phyloP scores from a whole-genome alignment of 139 green algal genomes.

The Chlorella sp. region DNA sequence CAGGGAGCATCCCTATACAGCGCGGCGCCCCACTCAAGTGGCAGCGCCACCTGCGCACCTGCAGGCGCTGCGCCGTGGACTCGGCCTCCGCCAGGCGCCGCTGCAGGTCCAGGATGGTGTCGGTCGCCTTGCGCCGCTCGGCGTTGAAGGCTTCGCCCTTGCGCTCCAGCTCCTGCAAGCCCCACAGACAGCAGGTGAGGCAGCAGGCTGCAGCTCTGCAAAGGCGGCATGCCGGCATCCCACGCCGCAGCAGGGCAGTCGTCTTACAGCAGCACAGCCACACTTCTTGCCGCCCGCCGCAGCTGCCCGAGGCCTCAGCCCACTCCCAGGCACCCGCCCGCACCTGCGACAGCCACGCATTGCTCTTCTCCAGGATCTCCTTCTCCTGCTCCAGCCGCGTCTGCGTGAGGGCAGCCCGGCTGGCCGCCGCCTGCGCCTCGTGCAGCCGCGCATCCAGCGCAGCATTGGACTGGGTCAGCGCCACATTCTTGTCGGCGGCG shows the following conservation, averaged over 20 bases:
- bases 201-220: neutral
- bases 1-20: no score
- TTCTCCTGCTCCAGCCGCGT: constrained; percentile 57
- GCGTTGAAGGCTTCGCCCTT: constrained; percentile 45
- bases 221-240: neutral
- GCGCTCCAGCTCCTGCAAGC: constrained; percentile 30
- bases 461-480: constrained; percentile 37
- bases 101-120: constrained; percentile 52
- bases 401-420: constrained; percentile 28
- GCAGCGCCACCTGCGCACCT: no score
- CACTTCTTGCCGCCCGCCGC: neutral
- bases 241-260: no score
- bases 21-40: no score
- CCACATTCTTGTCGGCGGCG: constrained; percentile 40
- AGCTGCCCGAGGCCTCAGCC: neutral
- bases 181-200: neutral
- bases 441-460: constrained; percentile 47
- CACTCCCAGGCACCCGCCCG: neutral
- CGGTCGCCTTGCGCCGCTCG: constrained; percentile 45
- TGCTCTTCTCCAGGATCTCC: constrained; percentile 56
- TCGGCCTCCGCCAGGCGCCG: constrained; percentile 39
- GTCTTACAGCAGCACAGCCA: no score
- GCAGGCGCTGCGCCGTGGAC: constrained; percentile 28
- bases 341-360: constrained; percentile 56
- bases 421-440: constrained; percentile 39